These are phyloP conservation scores for Bromus sterilis DNA, from an alignment of 176 grass and related monocot species.

Conservation along the genomic window DNA sequence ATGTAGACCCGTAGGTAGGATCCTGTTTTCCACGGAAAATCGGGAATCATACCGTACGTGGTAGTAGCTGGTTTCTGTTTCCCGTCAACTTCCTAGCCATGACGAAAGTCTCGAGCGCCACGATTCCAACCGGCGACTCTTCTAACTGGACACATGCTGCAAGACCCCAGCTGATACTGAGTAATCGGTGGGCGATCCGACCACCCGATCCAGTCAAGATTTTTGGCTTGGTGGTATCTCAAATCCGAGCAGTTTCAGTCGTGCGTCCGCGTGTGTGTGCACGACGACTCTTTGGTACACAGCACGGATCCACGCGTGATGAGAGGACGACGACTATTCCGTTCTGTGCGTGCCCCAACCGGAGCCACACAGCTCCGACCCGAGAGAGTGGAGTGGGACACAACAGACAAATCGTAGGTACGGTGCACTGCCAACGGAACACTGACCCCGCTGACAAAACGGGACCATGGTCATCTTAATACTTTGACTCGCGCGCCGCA, in stretches of 20 bases:
- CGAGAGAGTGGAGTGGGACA: neutral
- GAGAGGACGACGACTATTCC: neutral
- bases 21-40: neutral
- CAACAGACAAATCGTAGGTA: neutral
- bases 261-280: neutral
- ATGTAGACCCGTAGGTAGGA: neutral
- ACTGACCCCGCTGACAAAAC: neutral
- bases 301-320: neutral
- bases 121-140: slow-evolving; percentile 15
- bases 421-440: neutral
- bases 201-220: neutral
- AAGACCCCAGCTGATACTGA: neutral
- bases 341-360: neutral
- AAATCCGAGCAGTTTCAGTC: neutral
- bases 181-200: neutral
- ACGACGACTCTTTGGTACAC: neutral
- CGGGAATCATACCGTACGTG: too few species aligned
- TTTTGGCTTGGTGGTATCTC: too few species aligned
- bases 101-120: neutral
- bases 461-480: neutral
- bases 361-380: neutral
- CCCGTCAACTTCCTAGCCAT: neutral
- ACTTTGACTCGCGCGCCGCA: neutral
- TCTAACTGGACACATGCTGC: neutral
- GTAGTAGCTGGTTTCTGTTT: too few species aligned